A percentile compares a stretch with the other conserved stretches of the same genome.
phyloP scores from a whole-genome alignment of 805 yeast genomes.

The Teunomyces barrocoloradensis region DNA sequence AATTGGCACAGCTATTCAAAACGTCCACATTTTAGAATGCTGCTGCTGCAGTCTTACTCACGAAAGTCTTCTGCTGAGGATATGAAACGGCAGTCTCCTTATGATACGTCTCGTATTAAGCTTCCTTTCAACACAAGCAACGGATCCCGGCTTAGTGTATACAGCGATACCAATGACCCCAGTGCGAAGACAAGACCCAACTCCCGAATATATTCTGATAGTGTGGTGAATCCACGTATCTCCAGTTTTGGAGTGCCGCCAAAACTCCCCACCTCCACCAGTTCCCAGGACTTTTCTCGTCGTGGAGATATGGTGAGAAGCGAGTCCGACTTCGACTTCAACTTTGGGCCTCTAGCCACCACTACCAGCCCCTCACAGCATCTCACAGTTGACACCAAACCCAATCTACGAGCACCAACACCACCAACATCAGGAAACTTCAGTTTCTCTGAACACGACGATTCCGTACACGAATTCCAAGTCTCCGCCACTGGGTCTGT shows the following conservation, averaged over 20 bases:
- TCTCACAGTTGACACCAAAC: background rate
- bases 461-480: slow-evolving; percentile 19
- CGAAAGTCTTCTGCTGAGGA: background rate
- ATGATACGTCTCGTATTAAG: slow-evolving; percentile 20
- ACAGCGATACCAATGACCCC: slow-evolving; percentile 6
- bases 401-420: background rate
- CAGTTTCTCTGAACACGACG: slow-evolving; percentile 26
- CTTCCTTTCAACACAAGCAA: slow-evolving; percentile 7
- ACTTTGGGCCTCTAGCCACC: background rate
- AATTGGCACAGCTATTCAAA: background rate
- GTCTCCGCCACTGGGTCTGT: slow-evolving; percentile 11
- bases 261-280: slow-evolving; percentile 3
- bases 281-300: slow-evolving; percentile 6
- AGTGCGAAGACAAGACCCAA: background rate
- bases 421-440: slow-evolving; percentile 10
- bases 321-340: slow-evolving; percentile 1
- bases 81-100: slow-evolving; percentile 18
- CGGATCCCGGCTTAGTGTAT: slow-evolving; percentile 11
- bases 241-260: background rate
- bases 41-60: slow-evolving; percentile 3
- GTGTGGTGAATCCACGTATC: slow-evolving; percentile 14
- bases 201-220: slow-evolving; percentile 17
- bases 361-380: background rate
- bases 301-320: background rate
- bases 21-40: background rate